Evolutionary conservation across 768 basidiomycete genomes (phyloP).

Genomic region (Lanmaoa rubissima): DNA sequence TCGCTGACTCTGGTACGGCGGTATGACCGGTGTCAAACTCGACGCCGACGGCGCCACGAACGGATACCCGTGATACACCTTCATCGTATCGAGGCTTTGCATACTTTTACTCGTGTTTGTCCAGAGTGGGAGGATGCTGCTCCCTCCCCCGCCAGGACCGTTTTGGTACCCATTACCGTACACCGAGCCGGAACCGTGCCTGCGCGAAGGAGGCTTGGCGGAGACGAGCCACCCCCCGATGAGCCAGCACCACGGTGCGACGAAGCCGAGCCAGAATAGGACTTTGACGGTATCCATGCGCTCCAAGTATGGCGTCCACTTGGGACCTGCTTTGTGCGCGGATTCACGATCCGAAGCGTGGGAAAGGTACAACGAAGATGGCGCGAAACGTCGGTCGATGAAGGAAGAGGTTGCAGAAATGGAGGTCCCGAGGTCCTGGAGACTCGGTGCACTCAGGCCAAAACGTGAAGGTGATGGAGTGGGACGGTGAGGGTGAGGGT

Average conservation of each 20-base stretch:
- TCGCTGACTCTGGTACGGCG: constrained; percentile 23
- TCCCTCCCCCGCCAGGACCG: constrained; percentile 41
- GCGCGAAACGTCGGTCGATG: constrained; percentile 49
- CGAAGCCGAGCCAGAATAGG: constrained; percentile 74
- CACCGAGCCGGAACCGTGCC: not conserved
- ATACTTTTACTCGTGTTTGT: constrained; percentile 41
- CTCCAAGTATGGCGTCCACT: constrained; percentile 12
- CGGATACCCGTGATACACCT: constrained; percentile 52
- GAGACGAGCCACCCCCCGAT: constrained; percentile 69
- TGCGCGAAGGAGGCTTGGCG: constrained; percentile 14
- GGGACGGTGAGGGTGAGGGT: constrained; percentile 9
- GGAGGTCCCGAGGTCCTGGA: constrained; percentile 25
- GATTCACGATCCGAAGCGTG: constrained; percentile 33
- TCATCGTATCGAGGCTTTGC: constrained; percentile 44
- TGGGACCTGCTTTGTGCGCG: constrained; percentile 16
- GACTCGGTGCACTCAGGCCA: constrained; percentile 24
- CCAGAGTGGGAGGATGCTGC: constrained; percentile 31
- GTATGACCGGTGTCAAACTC: constrained; percentile 31
- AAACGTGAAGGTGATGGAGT: constrained; percentile 9
- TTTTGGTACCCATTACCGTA: constrained; percentile 18
- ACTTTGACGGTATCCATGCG: constrained; percentile 43
- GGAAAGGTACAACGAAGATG: constrained; percentile 39
- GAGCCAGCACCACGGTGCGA: constrained; percentile 74
- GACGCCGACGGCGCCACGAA: constrained; percentile 52
- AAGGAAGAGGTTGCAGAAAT: constrained; percentile 49